Conservation (phyloP, 139 green algal species). For the Gonium pectorale region DNA sequence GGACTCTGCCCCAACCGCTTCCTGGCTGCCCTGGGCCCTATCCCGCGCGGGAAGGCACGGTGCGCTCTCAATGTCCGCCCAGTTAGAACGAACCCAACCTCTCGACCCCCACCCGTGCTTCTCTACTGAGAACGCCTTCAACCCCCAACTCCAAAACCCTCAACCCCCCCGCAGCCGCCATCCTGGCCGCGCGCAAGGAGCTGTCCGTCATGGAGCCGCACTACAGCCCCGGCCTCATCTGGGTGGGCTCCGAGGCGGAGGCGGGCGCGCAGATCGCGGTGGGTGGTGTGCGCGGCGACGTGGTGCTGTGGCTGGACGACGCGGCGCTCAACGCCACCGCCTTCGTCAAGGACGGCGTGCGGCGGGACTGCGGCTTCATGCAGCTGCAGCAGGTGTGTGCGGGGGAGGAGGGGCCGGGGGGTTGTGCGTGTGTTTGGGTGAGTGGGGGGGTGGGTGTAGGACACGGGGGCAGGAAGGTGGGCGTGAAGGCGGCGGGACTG, state of each 20-base stretch:
- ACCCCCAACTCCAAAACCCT: too few species aligned
- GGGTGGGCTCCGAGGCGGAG: slow-evolving; percentile 65
- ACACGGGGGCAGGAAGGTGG: too few species aligned
- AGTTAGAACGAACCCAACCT: too few species aligned
- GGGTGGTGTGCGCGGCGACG: slow-evolving; percentile 50
- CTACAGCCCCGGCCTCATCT: slow-evolving; percentile 54
- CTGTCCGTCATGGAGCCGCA: slow-evolving; percentile 33
- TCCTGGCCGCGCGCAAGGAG: slow-evolving; percentile 33
- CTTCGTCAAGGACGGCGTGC: slow-evolving; percentile 56
- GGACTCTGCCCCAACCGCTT: too few species aligned
- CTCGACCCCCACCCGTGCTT: too few species aligned
- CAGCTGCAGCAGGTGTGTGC: slow-evolving; percentile 44
- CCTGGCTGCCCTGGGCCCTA: too few species aligned
- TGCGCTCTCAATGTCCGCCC: too few species aligned
- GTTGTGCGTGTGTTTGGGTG: too few species aligned
- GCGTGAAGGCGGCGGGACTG: too few species aligned
- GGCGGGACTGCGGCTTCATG: slow-evolving; percentile 51
- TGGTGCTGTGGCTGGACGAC: slow-evolving; percentile 58
- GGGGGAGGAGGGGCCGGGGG: background rate
- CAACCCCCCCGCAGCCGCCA: background rate
- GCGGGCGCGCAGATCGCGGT: slow-evolving; percentile 60
- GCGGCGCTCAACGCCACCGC: slow-evolving; percentile 52
- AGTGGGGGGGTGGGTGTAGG: background rate
- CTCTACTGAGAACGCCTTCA: too few species aligned
- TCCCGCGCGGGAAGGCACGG: too few species aligned